Evolutionary conservation across 371 early-diverging fungal species (phyloP), one percentile per base, ranked within the genome.

Genomic region (Mycotypha africana): DNA sequence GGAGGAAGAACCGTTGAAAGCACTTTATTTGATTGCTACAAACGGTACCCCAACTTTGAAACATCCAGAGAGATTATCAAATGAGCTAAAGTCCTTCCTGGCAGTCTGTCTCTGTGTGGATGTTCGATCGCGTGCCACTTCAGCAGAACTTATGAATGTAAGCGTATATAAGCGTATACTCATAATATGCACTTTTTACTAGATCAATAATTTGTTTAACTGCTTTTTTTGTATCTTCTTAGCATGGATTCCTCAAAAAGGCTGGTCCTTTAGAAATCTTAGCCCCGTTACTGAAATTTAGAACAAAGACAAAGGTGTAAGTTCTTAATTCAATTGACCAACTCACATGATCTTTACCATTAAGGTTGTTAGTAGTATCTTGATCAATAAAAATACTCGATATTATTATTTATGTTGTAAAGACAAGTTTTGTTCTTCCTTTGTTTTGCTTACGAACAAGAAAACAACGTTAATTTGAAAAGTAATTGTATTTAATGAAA

Each of bases 1-100:
- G 59, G 91, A 95, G 45, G 97, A 93, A 65, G 91, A 93, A 53
- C 91, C 94, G 15, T 69, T 96, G 42, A 91, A 91, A 74, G 97
- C 97, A 1, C 74, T 97, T 26, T 96, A 95, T 60, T 65, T 96
- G 47, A 95, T 95, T 64, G 94, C 96, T 9, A 97, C 97, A 24
- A 94, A 96, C 58, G 98, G 98, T 30, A 98, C 95, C 1, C 98
- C 98, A 2, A 86, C 89, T 5, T 68, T 98, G 22, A 91, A 92
- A 70, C 60, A 80, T 36, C 95, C 98, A 11, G 92, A 90, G 47
- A 74, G 76, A 43, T 60, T 94, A 47, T 88, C 86, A 47, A 62
- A 73, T n/a, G 84, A 84, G 30, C 79, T 95, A 45, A 93, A 92
- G 74, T 76, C 82, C 47, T 93, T 93, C 63, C 73, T 96, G 61